Evolutionary conservation across 495 filamentous ascomycete species (phyloP), one percentile per base, ranked within the genome.

Genomic region (Aspergillus sparsus): DNA sequence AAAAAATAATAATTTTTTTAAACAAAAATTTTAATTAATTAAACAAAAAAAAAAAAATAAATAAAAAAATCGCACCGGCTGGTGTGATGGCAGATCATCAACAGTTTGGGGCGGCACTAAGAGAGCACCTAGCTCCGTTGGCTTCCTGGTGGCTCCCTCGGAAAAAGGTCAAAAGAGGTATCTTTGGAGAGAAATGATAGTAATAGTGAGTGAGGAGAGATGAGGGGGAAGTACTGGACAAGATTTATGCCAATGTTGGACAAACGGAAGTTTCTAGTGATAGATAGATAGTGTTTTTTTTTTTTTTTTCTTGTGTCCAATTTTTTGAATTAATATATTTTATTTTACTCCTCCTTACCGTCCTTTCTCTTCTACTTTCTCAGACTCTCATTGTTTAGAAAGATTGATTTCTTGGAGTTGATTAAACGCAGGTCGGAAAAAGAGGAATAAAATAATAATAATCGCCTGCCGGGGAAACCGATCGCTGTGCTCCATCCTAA

Each of bases 31-130:
- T 42, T 9, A 27, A 58, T 27, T 39, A 42, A 58, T 45, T 33
- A 50, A 62, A 57, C 41, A 36, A 53, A 18, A 12, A 44, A 52
- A 32, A 59, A 15, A 52, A 32, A 41, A 52, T n/a, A 45, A 37
- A 42, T 39, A 6, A 41, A 50, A 51, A 53, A 53, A 45, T 59
- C 49, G 16, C 35, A 44, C 36, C 11, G 49, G 39, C 34, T 60
- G 44, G 51, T 62, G 63, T 62, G 60, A 62, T 66, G 63, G 63
- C 60, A 59, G 63, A 66, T 66, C 63, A 53, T 62, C 50, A 34
- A 53, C 63, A n/a, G 49, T 62, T 66, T 59, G 10, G 60, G 55
- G 47, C 32, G 21, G 56, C 31, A 51, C 55, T 54, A 57, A 39
- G 18, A 33, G 53, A 36, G 53, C n/a, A n/a, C n/a, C n/a, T 61